Conservation (phyloP, 306 rosid species). For the Lathyrus tuberosus region DNA sequence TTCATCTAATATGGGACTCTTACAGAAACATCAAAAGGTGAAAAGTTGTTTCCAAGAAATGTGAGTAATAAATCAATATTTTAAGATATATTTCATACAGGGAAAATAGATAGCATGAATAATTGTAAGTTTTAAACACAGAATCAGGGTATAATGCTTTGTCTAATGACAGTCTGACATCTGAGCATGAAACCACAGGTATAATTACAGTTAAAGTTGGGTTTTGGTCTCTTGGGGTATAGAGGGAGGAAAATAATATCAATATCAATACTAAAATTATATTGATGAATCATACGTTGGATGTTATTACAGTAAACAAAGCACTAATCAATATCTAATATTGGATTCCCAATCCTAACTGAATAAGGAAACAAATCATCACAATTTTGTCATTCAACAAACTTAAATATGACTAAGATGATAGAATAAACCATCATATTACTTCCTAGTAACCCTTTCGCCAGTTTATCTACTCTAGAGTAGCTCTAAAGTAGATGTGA, state of each 20-base stretch:
- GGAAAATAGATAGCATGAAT: constrained; percentile 29
- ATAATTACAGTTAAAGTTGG: not conserved
- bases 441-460: too few species aligned
- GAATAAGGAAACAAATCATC: too few species aligned
- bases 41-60: constrained; percentile 19
- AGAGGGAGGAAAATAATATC: not conserved
- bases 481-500: too few species aligned
- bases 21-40: constrained; percentile 2
- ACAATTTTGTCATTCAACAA: too few species aligned
- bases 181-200: constrained; percentile 6
- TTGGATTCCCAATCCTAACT: too few species aligned
- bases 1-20: not conserved
- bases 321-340: not conserved
- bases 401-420: too few species aligned
- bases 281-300: not conserved
- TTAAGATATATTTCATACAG: constrained; percentile 7
- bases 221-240: not conserved
- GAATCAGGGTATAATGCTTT: constrained; percentile 25
- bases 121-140: not conserved
- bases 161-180: not conserved
- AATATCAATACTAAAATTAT: not conserved
- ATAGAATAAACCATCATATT: too few species aligned
- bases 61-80: constrained; percentile 12
- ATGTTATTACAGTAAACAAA: not conserved
- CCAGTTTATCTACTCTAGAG: not conserved